Conservation (phyloP, 305 asterid species). For the Fraxinus ornus region DNA sequence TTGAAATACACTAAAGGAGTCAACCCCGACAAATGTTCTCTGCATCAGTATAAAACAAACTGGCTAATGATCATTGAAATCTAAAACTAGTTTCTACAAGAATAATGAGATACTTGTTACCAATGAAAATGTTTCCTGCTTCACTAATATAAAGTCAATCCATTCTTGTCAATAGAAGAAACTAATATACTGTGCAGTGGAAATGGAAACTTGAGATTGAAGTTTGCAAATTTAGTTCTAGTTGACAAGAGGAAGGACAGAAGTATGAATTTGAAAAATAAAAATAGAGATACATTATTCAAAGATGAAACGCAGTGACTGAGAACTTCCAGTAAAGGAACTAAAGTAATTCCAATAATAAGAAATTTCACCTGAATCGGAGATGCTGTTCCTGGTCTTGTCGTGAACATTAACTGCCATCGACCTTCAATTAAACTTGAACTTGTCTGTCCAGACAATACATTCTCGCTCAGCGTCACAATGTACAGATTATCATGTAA, state of each 20-base stretch:
- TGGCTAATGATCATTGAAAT: background rate
- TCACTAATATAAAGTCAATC: background rate
- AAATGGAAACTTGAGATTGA: background rate
- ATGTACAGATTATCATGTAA: background rate
- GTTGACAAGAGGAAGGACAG: background rate
- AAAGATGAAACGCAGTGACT: background rate
- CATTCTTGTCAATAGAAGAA: background rate
- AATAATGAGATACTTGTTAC: background rate
- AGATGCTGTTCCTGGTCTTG: slow-evolving; percentile 92
- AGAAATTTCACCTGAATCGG: slow-evolving; percentile 66
- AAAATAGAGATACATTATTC: background rate
- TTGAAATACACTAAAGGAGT: slow-evolving; percentile 80
- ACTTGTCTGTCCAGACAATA: slow-evolving; percentile 53
- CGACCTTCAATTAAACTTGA: slow-evolving; percentile 88
- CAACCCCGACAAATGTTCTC: slow-evolving; percentile 95
- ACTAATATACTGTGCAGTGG: background rate
- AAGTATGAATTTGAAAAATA: background rate
- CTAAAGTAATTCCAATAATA: background rate
- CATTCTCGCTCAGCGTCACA: slow-evolving; percentile 8
- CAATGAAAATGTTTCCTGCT: background rate
- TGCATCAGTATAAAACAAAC: slow-evolving; percentile 30
- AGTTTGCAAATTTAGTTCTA: background rate
- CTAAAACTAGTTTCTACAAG: background rate
- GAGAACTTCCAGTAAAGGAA: background rate
- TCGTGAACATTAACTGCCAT: slow-evolving; percentile 97